Evolutionary conservation across 164 flowering plant species (phyloP).

Genomic region (Vitis amurensis): DNA sequence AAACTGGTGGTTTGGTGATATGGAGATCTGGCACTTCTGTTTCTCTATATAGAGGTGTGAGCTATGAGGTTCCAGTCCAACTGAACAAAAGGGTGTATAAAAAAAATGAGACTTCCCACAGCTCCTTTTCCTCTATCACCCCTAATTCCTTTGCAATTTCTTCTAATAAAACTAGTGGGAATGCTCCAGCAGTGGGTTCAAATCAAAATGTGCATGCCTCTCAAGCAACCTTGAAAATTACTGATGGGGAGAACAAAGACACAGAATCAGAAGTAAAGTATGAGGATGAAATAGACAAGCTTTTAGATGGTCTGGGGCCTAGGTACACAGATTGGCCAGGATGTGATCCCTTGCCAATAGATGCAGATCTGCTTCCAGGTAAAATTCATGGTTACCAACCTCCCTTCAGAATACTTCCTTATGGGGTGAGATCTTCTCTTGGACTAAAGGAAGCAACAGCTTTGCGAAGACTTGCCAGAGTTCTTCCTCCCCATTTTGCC

Average conservation of each 20-base stretch:
- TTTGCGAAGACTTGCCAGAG: conserved; percentile 74
- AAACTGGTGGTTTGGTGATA: conserved; percentile 92
- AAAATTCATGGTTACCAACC: conserved; percentile 68
- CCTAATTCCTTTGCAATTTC: conserved; percentile 11
- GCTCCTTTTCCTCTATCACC: too few species aligned
- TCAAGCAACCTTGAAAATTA: conserved; percentile 17
- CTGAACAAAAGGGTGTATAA: conserved; percentile 28
- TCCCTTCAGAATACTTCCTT: conserved; percentile 89
- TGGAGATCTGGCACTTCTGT: conserved; percentile 92
- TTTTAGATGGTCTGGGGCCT: conserved; percentile 82
- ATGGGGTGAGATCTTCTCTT: conserved; percentile 68
- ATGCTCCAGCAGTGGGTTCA: conserved; percentile 20
- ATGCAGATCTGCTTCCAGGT: conserved; percentile 91
- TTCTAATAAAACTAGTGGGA: conserved; percentile 14
- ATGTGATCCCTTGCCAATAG: conserved; percentile 80
- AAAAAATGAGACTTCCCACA: conserved; percentile 19
- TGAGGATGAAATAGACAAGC: conserved; percentile 77
- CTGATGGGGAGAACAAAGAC: conserved; percentile 26
- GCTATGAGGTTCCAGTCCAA: conserved; percentile 52
- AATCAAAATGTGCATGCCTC: conserved; percentile 12
- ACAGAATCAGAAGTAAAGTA: conserved; percentile 49
- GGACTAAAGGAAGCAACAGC: conserved; percentile 63
- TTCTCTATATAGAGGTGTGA: conserved; percentile 76
- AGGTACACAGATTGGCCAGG: conserved; percentile 91
- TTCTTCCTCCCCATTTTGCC: conserved; percentile 95